Evolutionary conservation across 1,284 basidiomycete species (phyloP).

Genomic region (Ganoderma meredithae): DNA sequence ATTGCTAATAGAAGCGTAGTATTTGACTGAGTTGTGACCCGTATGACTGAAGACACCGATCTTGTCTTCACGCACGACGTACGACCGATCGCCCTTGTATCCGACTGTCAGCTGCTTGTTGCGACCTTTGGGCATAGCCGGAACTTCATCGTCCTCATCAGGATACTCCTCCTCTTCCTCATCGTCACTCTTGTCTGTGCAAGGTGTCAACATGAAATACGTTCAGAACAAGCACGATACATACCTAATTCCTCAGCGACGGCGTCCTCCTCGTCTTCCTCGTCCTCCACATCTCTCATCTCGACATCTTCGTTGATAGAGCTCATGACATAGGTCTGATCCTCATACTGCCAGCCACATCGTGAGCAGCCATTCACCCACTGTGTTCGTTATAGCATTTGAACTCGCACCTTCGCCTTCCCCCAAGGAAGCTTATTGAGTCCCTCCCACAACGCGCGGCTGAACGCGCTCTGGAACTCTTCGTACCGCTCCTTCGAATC

Average conservation of each 20-base stretch:
- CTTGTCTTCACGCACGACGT: conserved; percentile 94
- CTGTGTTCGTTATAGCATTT: neutral
- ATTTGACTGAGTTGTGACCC: conserved; percentile 83
- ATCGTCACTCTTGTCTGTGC: conserved; percentile 40
- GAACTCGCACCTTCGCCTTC: conserved; percentile 77
- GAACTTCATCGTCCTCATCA: conserved; percentile 61
- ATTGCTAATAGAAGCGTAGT: conserved; percentile 89
- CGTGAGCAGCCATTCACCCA: conserved; percentile 20
- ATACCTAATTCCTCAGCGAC: conserved; percentile 65
- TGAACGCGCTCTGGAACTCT: conserved; percentile 74
- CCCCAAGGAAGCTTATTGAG: conserved; percentile 80
- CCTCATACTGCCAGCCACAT: conserved; percentile 62
- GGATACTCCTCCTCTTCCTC: conserved; percentile 53
- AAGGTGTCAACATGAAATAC: neutral
- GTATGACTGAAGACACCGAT: conserved; percentile 97
- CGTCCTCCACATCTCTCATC: conserved; percentile 83
- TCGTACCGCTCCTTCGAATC: conserved; percentile 62
- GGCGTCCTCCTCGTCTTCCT: conserved; percentile 79
- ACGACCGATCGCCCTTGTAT: conserved; percentile 96
- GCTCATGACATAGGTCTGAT: conserved; percentile 78
- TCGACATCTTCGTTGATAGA: conserved; percentile 83
- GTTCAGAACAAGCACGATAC: conserved; percentile 9
- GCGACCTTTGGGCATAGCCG: conserved; percentile 54
- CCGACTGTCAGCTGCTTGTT: conserved; percentile 96
- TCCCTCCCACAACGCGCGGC: conserved; percentile 84